Percentiles rank a stretch among this genome's conserved stretches.
These are phyloP conservation scores for Rhodomyrtus tomentosa DNA, from an alignment of 345 rosid species.

Conservation along the genomic window DNA sequence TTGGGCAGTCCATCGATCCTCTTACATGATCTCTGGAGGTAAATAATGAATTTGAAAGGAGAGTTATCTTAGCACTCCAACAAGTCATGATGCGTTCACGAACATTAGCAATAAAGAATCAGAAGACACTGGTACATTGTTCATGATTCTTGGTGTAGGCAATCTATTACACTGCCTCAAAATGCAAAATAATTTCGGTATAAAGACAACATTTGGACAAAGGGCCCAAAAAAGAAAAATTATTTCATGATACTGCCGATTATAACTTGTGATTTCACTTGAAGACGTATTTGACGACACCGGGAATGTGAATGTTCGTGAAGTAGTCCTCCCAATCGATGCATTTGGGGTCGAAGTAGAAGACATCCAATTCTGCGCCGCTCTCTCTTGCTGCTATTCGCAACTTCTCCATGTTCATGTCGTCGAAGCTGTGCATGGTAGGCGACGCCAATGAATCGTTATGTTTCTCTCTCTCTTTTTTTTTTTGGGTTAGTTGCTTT, in stretches of 20 bases:
- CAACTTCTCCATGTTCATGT: constrained; percentile 38
- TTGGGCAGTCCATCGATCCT: background rate
- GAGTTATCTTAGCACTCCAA: background rate
- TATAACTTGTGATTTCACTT: constrained; percentile 10
- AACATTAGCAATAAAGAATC: background rate
- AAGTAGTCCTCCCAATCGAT: constrained; percentile 64
- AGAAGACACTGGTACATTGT: background rate
- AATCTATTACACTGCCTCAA: background rate
- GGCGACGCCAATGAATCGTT: background rate
- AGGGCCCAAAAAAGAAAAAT: background rate
- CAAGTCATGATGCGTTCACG: background rate
- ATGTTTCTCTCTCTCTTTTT: no score
- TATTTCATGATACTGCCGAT: background rate
- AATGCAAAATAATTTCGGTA: background rate
- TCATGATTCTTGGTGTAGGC: background rate
- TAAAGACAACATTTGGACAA: background rate
- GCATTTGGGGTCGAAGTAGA: constrained; percentile 45
- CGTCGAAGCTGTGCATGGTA: constrained; percentile 43
- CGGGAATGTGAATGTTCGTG: constrained; percentile 45
- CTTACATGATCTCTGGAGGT: background rate
- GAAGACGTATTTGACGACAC: constrained; percentile 36
- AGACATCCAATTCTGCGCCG: constrained; percentile 13
- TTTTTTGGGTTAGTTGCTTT: background rate
- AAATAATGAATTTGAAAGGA: background rate
- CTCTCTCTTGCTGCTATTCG: constrained; percentile 18